Evolutionary conservation across 371 early-diverging fungal species (phyloP).

Genomic region (Coemansia sp.): DNA sequence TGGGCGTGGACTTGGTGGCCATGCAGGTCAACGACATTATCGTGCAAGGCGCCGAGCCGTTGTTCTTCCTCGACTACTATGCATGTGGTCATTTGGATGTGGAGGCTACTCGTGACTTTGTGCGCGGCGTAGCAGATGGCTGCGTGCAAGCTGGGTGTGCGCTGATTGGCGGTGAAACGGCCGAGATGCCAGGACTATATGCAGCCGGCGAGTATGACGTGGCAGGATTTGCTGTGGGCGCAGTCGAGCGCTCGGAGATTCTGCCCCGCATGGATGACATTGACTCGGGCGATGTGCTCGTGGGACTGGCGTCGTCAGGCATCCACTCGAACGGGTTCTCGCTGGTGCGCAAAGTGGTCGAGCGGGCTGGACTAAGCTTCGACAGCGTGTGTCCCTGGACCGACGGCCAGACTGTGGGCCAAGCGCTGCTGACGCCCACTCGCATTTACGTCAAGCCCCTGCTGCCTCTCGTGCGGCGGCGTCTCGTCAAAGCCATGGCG

Average conservation of each 20-base stretch:
- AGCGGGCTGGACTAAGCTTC: constrained; percentile 69
- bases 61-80: constrained; percentile 97
- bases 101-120: constrained; percentile 84
- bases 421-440: constrained; percentile 88
- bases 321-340: constrained; percentile 97
- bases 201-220: constrained; percentile 84
- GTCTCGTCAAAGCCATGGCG: constrained; percentile 89
- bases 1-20: constrained; percentile 94
- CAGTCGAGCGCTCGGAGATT: constrained; percentile 85
- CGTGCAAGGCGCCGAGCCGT: constrained; percentile 98
- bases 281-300: constrained; percentile 75
- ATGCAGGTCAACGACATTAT: constrained; percentile 98
- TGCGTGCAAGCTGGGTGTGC: constrained; percentile 92
- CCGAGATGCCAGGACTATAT: constrained; percentile 98
- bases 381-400: constrained; percentile 80
- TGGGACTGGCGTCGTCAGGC: constrained; percentile 92
- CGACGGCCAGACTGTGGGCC: constrained; percentile 61
- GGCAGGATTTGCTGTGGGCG: constrained; percentile 97
- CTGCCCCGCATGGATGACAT: constrained; percentile 82
- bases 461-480: constrained; percentile 73
- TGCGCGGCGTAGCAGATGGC: constrained; percentile 92
- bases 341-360: constrained; percentile 88
- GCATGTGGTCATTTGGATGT: constrained; percentile 93
- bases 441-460: constrained; percentile 91
- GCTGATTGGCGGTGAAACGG: constrained; percentile 97